Base-by-base conservation (phyloP, 2,329 filamentous ascomycete species). In the Onygenales sp. region DNA sequence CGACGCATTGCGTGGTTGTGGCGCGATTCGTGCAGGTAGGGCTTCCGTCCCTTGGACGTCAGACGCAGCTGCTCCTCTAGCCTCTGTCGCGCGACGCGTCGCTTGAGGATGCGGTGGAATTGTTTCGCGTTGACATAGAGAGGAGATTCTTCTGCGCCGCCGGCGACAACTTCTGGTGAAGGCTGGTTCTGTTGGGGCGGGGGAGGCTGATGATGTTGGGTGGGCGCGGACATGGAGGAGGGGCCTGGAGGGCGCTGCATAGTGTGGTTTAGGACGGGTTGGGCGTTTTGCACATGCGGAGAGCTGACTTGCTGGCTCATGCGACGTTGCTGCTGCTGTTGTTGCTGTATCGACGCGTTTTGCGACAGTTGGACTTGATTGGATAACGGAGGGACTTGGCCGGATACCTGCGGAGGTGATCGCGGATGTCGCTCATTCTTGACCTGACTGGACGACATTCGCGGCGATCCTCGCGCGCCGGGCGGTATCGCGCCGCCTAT, bases 51-150 rank as follows among this genome's bases (percentile, higher is more conserved):
- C 73, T 98, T 98, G 8, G 87, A 94, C 0, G 93, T 97, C 54
- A 97, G 75, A 42, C 93, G 83, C 43, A 98, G 74, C 52, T 91
- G 88, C 69, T 98, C 93, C 69, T 98, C 93, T 13, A 98, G 77
- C 67, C 88, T 89, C 70, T 97, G 93, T 36, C 93, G 82, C 6
- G 93, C 93, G 58, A 97, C 89, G 55, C 93, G 83, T 54, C 93
- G 82, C 77, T 98, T 97, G 52, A 98, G 73, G 48, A 98, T 98
- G 31, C 93, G 87, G 67, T 98, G 93, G 62, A 98, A 98, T 65
- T 98, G 93, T 70, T 98, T 98, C 4, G 93, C 93, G 64, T 98
- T 98, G 64, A 98, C 93, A 62, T 98, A 98, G 1, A 98, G 76
- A 0, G 93, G 93, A 0, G 92, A 92, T 66, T 98, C 93, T 68